These are phyloP conservation scores for Mortierella sp. DNA, from an alignment of 371 early-diverging fungal genomes.

Conservation along the genomic window DNA sequence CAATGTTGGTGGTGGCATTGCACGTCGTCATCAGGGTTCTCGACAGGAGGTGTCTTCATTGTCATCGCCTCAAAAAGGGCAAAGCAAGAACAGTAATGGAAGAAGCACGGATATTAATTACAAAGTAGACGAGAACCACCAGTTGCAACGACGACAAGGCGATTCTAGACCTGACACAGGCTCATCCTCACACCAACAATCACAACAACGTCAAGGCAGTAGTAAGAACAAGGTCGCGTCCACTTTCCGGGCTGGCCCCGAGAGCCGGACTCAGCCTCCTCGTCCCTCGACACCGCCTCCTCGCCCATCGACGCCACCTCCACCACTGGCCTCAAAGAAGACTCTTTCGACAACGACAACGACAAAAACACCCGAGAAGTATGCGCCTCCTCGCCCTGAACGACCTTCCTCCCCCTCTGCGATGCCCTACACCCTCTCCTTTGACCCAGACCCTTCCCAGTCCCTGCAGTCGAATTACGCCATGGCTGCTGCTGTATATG, in stretches of 20 bases:
- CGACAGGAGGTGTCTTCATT: not conserved
- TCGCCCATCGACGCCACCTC: not conserved
- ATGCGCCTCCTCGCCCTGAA: conserved; percentile 6
- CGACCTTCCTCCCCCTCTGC: conserved; percentile 11
- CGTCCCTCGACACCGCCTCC: not conserved
- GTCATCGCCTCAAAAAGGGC: not conserved
- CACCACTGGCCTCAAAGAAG: not conserved
- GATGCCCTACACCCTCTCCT: conserved; percentile 10
- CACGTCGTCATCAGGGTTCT: not conserved
- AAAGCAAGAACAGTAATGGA: not conserved
- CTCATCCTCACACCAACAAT: not conserved
- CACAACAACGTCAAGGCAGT: not conserved
- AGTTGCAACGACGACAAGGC: not conserved
- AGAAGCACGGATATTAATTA: not conserved
- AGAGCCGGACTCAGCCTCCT: not conserved
- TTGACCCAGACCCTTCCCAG: not conserved
- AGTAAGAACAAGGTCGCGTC: not conserved
- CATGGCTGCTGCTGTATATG: not conserved
- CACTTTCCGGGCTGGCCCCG: conserved; percentile 6
- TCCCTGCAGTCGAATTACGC: not conserved
- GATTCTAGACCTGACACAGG: not conserved
- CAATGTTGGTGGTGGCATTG: not conserved
- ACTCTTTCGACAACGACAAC: not conserved
- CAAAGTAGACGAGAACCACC: conserved; percentile 3
- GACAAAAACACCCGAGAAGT: not conserved